Evolutionary conservation across 1,284 basidiomycete species (phyloP), one percentile per base, ranked within the genome.

Genomic region (Trametes polyzona): DNA sequence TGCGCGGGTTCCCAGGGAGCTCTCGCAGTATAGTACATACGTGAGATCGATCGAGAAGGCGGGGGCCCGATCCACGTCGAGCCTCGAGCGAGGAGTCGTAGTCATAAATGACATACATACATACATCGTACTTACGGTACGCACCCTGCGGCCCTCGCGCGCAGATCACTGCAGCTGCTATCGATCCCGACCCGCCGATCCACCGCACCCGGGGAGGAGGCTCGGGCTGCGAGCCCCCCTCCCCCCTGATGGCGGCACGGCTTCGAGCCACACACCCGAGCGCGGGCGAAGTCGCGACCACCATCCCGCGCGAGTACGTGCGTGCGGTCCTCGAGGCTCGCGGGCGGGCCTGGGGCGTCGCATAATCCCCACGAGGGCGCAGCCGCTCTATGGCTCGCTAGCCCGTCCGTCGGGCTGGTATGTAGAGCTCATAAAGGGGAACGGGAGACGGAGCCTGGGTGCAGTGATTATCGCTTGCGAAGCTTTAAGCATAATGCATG

Each of bases 401-500:
- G n/a, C n/a, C n/a, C n/a, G n/a, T n/a, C n/a, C n/a, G n/a, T n/a
- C n/a, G n/a, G n/a, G n/a, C n/a, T n/a, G n/a, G n/a, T n/a, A n/a
- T n/a, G n/a, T n/a, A n/a, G n/a, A n/a, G n/a, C n/a, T n/a, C n/a
- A n/a, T n/a, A n/a, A n/a, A n/a, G n/a, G n/a, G n/a, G n/a, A 14
- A 32, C 8, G 30, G 8, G 14, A 14, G 30, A 7, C 14, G 30
- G 30, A 8, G 30, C 30, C 5, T 11, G n/a, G 30, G 27, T 7
- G 6, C 17, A 47, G 33, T 46, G 50, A 53, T 48, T 36, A 44
- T 58, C 54, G 60, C 54, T 48, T 58, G 54, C 54, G 60, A 62
- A 58, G 60, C 60, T 62, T 62, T 62, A 62, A 58, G 60, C 60
- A 62, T 58, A 48, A 30, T 57, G 26, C 10, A 39, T 27, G 11